A percentile compares a stretch with the other conserved stretches of the same genome.
Conservation (phyloP, 176 grass and related monocot genomes). For the Oryza australiensis region DNA sequence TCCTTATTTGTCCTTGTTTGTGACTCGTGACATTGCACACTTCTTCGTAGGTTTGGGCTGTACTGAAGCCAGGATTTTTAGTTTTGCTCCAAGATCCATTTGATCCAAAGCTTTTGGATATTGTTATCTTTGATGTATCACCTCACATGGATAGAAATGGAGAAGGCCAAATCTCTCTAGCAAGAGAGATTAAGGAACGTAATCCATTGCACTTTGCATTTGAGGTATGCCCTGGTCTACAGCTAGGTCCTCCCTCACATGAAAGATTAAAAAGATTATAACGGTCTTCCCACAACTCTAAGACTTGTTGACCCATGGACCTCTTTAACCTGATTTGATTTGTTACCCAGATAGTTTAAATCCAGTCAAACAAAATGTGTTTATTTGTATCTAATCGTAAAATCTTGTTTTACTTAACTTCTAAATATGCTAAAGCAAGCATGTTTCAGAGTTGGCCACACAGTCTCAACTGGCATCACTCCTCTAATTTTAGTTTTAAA, state of each 20-base stretch:
- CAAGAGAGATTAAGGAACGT: constrained; percentile 70
- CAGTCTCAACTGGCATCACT: background rate
- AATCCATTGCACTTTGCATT: constrained; percentile 81
- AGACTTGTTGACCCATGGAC: background rate
- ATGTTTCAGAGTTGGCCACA: background rate
- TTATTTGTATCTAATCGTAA: background rate
- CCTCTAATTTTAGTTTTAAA: background rate
- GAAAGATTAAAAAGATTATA: background rate
- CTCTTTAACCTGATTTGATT: constrained; percentile 1
- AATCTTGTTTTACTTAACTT: background rate
- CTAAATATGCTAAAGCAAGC: background rate
- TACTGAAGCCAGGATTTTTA: constrained; percentile 87
- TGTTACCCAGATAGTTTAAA: background rate
- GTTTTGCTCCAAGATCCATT: constrained; percentile 83
- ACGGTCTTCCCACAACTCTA: background rate
- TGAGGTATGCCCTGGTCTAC: constrained; percentile 51
- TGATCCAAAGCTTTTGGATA: constrained; percentile 84
- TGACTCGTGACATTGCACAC: constrained; percentile 14
- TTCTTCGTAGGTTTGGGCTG: constrained; percentile 73
- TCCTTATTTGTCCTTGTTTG: constrained; percentile 11
- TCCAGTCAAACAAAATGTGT: background rate
- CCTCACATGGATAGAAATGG: constrained; percentile 48
- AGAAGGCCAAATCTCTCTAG: constrained; percentile 48
- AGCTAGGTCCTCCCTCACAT: background rate
- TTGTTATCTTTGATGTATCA: constrained; percentile 76